Conservation (phyloP, 1,284 basidiomycete species). For the Albatrellus sp. region DNA sequence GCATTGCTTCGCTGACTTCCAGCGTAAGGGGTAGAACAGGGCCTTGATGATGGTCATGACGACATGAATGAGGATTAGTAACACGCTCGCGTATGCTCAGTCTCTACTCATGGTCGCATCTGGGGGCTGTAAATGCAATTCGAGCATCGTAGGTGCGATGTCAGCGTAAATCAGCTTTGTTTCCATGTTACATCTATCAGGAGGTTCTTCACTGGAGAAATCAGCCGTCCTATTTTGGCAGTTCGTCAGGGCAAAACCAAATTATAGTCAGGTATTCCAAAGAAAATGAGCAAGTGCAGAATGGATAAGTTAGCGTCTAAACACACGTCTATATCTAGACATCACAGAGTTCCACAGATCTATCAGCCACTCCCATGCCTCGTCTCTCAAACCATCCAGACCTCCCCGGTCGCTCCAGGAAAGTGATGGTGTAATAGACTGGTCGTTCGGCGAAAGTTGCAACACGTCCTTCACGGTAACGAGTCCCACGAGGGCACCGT, state of each 20-base stretch:
- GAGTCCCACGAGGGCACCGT: conserved; percentile 74
- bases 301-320: conserved; percentile 5
- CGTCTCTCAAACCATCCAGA: conserved; percentile 48
- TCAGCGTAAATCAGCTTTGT: neutral
- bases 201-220: neutral
- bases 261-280: neutral
- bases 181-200: neutral
- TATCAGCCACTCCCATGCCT: conserved; percentile 40
- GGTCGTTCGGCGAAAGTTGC: conserved; percentile 50
- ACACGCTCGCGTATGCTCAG: neutral
- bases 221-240: neutral
- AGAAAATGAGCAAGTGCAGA: neutral
- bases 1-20: neutral
- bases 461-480: conserved; percentile 96
- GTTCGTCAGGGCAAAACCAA: neutral
- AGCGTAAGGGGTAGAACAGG: neutral
- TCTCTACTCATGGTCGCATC: neutral
- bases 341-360: conserved; percentile 6
- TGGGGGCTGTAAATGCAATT: neutral
- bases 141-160: neutral
- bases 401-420: conserved; percentile 51
- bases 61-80: neutral
- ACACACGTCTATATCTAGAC: conserved; percentile 8
- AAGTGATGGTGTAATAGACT: conserved; percentile 19
- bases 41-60: neutral